A percentile compares a stretch with the other conserved stretches of the same genome.
Evolutionary conservation across 345 rosid species (phyloP).

Genomic region (Noccaea caerulescens): DNA sequence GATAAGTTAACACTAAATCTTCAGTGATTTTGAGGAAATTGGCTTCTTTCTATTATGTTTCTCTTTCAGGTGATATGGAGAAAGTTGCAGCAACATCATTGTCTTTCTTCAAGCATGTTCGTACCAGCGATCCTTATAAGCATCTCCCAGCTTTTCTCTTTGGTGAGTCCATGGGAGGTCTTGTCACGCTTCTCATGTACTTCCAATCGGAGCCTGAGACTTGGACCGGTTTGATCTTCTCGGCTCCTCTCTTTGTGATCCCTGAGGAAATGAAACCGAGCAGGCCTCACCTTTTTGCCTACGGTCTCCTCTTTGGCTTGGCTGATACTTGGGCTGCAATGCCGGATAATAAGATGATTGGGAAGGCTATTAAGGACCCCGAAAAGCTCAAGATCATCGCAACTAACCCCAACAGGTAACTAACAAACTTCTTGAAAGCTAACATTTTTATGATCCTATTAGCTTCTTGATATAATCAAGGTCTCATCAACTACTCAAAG

Average conservation of each 20-base stretch:
- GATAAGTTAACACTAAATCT: neutral
- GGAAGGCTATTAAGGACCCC: constrained; percentile 80
- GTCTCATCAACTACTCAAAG: neutral
- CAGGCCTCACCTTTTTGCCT: constrained; percentile 62
- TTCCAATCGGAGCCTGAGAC: constrained; percentile 75
- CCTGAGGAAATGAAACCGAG: constrained; percentile 93
- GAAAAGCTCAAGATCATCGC: constrained; percentile 85
- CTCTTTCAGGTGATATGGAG: constrained; percentile 74
- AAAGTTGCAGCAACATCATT: constrained; percentile 83
- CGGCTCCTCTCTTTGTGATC: constrained; percentile 93
- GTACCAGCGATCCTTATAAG: constrained; percentile 72
- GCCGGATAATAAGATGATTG: constrained; percentile 89
- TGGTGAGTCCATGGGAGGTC: constrained; percentile 98
- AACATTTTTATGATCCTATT: neutral
- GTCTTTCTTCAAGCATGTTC: constrained; percentile 77
- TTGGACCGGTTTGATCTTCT: constrained; percentile 94
- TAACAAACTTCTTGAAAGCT: constrained; percentile 56
- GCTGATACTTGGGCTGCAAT: constrained; percentile 97
- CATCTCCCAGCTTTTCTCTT: constrained; percentile 77
- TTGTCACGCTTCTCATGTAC: constrained; percentile 83
- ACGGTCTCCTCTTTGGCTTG: constrained; percentile 80
- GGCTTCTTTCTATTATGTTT: neutral
- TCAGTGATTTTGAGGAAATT: neutral
- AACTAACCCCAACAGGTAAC: constrained; percentile 78
- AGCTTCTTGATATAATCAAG: neutral